Conservation (phyloP, 768 basidiomycete genomes). For the Daedaleopsis nitida region DNA sequence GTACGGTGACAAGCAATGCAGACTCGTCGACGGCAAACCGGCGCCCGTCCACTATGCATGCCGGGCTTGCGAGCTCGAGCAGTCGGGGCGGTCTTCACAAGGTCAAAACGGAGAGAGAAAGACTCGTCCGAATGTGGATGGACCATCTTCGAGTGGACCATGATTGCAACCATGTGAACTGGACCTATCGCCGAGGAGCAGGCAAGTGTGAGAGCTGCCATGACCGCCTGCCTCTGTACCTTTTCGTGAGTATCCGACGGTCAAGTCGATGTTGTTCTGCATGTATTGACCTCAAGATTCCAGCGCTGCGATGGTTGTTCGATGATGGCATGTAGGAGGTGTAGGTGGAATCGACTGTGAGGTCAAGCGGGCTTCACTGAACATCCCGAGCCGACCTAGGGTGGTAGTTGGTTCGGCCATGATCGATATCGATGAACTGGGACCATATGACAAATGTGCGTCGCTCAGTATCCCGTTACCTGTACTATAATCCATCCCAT, state of each 20-base stretch:
- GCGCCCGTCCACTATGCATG: neutral
- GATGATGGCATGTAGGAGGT: slow-evolving; percentile 1
- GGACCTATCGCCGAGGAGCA: slow-evolving; percentile 1
- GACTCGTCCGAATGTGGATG: slow-evolving; percentile 3
- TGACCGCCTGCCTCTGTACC: neutral
- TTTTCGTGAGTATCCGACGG: neutral
- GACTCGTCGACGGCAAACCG: neutral
- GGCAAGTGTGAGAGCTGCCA: neutral
- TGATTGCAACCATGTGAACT: neutral
- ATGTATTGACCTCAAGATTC: no score
- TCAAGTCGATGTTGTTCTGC: neutral
- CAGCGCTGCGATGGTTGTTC: slow-evolving; percentile 1
- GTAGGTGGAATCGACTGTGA: neutral
- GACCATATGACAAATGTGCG: no score
- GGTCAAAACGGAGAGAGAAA: neutral
- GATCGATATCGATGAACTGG: no score
- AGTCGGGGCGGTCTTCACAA: neutral
- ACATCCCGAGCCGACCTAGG: no score
- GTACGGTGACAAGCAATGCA: neutral
- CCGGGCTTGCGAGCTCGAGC: neutral
- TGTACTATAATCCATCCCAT: no score
- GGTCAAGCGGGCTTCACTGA: neutral
- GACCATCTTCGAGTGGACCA: slow-evolving; percentile 5
- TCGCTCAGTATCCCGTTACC: no score
- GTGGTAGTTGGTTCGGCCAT: no score